These are phyloP conservation scores for Geotrichum carabidarum DNA, from an alignment of 1,139 yeast genomes.

Conservation along the genomic window DNA sequence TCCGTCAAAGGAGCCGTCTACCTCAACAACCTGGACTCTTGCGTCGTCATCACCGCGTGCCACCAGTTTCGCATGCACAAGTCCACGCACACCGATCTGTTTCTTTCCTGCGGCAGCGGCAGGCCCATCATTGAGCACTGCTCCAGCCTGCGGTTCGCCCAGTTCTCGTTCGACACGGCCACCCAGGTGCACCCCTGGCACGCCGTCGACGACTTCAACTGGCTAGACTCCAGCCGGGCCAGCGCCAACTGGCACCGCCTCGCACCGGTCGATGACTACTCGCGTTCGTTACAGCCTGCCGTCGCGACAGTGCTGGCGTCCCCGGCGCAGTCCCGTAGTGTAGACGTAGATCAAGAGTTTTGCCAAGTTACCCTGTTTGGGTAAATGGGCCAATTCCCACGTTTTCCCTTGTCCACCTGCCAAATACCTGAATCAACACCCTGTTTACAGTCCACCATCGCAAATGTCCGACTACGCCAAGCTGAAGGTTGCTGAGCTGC, in stretches of 20 bases:
- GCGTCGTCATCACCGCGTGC: slow-evolving; percentile 11
- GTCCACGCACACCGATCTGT: slow-evolving; percentile 7
- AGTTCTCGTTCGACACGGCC: background rate
- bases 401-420: background rate
- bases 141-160: slow-evolving; percentile 13
- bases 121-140: slow-evolving; percentile 19
- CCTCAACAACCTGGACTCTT: slow-evolving; percentile 2
- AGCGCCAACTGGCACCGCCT: slow-evolving; percentile 14
- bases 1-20: slow-evolving; percentile 18
- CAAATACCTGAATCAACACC: background rate
- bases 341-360: background rate
- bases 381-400: background rate
- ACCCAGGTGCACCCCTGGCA: slow-evolving; percentile 6
- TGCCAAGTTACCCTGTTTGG: background rate
- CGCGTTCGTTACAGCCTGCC: background rate
- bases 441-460: background rate
- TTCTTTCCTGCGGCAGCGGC: slow-evolving; percentile 12
- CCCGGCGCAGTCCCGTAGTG: background rate
- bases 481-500: slow-evolving; percentile 79
- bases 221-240: slow-evolving; percentile 11
- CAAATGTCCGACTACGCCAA: slow-evolving; percentile 57
- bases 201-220: slow-evolving; percentile 19
- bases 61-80: slow-evolving; percentile 19
- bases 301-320: background rate
- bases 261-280: background rate